Percentiles rank a stretch among this genome's conserved stretches.
These are phyloP conservation scores for Dactylellina sp. DNA, from an alignment of 2,329 filamentous ascomycete species.

Conservation along the genomic window DNA sequence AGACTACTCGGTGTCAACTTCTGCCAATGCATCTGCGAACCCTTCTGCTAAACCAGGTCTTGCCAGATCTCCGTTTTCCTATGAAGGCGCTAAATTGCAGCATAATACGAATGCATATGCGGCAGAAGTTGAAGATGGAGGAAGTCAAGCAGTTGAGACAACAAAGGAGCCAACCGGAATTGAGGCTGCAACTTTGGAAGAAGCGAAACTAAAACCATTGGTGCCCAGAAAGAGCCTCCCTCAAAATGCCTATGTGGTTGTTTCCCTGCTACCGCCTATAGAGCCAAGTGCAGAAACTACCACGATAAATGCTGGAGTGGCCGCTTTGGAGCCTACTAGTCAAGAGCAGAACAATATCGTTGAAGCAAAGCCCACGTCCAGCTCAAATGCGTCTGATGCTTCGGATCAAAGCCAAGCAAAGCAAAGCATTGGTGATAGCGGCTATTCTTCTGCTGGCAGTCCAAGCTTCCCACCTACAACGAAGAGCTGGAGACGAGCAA, in stretches of 20 bases:
- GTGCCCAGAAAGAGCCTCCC: slow-evolving; percentile 29
- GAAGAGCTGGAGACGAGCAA: slow-evolving; percentile 22
- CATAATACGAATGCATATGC: slow-evolving; percentile 6
- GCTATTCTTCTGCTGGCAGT: slow-evolving; percentile 47
- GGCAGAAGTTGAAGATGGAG: slow-evolving; percentile 6
- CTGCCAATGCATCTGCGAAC: slow-evolving; percentile 24
- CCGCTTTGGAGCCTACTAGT: neutral
- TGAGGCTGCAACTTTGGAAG: slow-evolving; percentile 15
- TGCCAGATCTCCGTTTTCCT: slow-evolving; percentile 46
- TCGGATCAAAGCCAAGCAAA: slow-evolving; percentile 45
- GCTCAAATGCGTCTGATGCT: slow-evolving; percentile 33
- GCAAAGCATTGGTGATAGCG: slow-evolving; percentile 40
- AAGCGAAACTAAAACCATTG: slow-evolving; percentile 31
- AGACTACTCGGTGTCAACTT: slow-evolving; percentile 32
- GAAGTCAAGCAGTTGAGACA: neutral
- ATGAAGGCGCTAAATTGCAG: slow-evolving; percentile 41
- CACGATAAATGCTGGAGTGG: too few relatives aligned
- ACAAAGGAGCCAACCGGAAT: neutral
- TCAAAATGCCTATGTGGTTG: neutral
- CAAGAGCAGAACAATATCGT: neutral
- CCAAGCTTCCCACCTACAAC: slow-evolving; percentile 12
- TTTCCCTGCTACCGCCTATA: neutral
- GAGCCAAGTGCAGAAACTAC: neutral
- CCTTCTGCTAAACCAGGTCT: slow-evolving; percentile 38
- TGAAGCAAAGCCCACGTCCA: slow-evolving; percentile 34